Evolutionary conservation across 768 basidiomycete genomes (phyloP), one percentile per base, ranked within the genome.

Genomic region (Butyriboletus loyo): DNA sequence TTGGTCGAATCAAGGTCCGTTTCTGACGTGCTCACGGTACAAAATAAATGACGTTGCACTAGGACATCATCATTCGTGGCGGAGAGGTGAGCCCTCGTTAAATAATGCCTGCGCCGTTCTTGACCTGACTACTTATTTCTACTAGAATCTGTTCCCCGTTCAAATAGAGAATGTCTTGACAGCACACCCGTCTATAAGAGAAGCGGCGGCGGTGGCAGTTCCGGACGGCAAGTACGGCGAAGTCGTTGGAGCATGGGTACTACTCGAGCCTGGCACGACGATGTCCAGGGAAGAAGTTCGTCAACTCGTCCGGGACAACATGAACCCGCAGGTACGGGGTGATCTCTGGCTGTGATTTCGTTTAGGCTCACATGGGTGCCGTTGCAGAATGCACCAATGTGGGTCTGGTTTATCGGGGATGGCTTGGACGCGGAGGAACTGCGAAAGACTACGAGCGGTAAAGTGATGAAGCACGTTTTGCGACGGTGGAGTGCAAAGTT

Each of bases 371-470:
- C 43, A 21, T 28, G 53, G 2, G 36, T 17, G 14, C 57, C 25
- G 31, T 1, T 31, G 5, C 60, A 92, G 89, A 89, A 88, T 66
- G 81, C 84, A 1, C 90, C 90, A 0, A 73, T 76, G 9, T 92
- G 89, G 87, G 82, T 92, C 4, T 93, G 89, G 87, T 91, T 91
- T 55, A 56, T 88, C 1, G 85, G 83, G 14, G 86, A 89, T 59
- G 86, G 85, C 40, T 81, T 78, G 1, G 68, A 67, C 2, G 71
- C 75, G 8, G 67, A 63, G 9, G 85, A 89, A 56, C 65, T 92
- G 8, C 90, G 91, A 1, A 91, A 89, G 74, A 93, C 91, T 10
- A 89, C 87, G 14, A 92, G 89, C 57, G 90, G 90, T 36, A 93
- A 93, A 66, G 83, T 93, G 38, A 82, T 83, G 84, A 93, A 92